Base-by-base conservation (phyloP, 352 stramenopile genomes). In the Phytophthora idaei region DNA sequence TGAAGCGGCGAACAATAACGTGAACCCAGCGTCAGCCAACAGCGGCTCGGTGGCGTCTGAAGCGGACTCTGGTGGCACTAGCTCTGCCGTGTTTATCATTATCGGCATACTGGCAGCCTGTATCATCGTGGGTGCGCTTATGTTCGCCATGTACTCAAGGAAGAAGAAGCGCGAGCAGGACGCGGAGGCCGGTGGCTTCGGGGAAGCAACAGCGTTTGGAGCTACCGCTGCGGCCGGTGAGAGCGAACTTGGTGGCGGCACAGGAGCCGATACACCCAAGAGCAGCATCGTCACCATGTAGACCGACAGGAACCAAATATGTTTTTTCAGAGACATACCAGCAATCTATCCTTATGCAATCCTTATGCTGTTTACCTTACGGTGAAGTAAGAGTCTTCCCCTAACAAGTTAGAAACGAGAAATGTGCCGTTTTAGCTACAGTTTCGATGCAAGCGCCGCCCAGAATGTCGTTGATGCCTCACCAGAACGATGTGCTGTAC, bases 241-340 rank as follows among this genome's bases (percentile, higher is more conserved):
- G 5, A 64, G 51, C 41, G 74, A 74, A 31, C 39, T 59, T 28
- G 39, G 54, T 10, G 64, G 31, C 10, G 60, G 48, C 9, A 74
- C 67, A 44, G 74, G 79, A 21, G 74, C 78, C 5, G 72, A 85
- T 27, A 94, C 85, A 14, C 85, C 85, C 37, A 94, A 92, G 76
- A 67, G 77, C 46, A 87, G 80, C 50, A 94, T 94, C 50, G 83
- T 92, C 41, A 89, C 78, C 36, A 90, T 94, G 85, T 94, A 90
- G 71, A 61, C 57, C 66, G 57, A 49, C 41, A 51, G 48, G 50
- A 55, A 15, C 41, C 44, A 7, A 58, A 29, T 57, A 56, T 60
- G 49, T 73, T 56, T 68, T 41, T 14, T 3, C n/a, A 54, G 21
- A 62, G 37, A 72, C 56, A 66, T 67, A 69, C 54, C 28, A 64